Evolutionary conservation across 495 filamentous ascomycete genomes (phyloP).

Genomic region (Neurospora hispaniola): DNA sequence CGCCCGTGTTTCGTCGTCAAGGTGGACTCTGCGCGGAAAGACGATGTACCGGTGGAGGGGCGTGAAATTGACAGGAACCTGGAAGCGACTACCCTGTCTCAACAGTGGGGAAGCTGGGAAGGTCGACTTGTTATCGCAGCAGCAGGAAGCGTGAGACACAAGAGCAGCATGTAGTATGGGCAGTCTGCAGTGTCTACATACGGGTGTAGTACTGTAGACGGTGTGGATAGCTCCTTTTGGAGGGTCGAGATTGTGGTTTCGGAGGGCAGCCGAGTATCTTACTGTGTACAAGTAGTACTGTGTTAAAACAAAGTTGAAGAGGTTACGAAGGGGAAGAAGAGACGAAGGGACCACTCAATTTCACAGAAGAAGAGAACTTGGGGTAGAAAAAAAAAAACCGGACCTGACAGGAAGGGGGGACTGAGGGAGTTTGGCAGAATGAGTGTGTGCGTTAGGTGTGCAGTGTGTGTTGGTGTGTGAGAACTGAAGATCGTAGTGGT

Average conservation of each 20-base stretch:
- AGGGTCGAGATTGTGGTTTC: background rate
- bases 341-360: background rate
- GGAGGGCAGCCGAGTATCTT: background rate
- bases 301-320: background rate
- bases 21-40: background rate
- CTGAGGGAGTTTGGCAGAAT: background rate
- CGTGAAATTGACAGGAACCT: background rate
- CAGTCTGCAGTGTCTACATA: background rate
- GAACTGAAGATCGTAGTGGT: background rate
- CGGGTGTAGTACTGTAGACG: background rate
- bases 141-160: background rate
- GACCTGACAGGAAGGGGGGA: background rate
- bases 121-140: background rate
- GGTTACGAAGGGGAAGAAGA: background rate
- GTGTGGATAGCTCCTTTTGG: background rate
- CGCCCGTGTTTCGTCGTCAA: background rate
- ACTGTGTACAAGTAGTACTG: background rate
- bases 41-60: background rate
- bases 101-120: background rate
- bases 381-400: background rate
- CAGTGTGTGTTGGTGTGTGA: background rate
- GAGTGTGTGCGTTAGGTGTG: background rate
- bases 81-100: background rate
- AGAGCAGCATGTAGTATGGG: background rate
- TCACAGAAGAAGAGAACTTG: background rate